These are phyloP conservation scores for Tranzscheliella williamsii DNA, from an alignment of 1,284 basidiomycete genomes.

Conservation along the genomic window DNA sequence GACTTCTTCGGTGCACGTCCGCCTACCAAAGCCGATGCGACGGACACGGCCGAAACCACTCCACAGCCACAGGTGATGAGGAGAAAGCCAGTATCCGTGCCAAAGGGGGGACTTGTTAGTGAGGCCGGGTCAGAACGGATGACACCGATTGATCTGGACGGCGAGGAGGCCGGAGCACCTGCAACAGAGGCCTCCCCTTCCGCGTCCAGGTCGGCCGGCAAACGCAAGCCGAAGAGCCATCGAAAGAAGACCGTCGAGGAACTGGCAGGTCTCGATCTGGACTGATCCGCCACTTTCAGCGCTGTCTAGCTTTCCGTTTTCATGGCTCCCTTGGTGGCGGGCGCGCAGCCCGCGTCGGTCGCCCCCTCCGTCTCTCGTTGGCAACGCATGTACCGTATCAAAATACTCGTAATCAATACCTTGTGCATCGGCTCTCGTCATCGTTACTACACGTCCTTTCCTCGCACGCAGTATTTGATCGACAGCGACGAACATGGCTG, in stretches of 20 bases:
- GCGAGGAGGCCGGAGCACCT: constrained; percentile 8
- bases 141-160: constrained; percentile 28
- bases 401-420: too few relatives aligned
- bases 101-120: constrained; percentile 19
- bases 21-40: constrained; percentile 28
- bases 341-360: too few relatives aligned
- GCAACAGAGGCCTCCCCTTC: constrained; percentile 1
- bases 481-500: too few relatives aligned
- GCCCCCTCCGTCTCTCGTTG: too few relatives aligned
- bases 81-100: constrained; percentile 8
- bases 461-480: too few relatives aligned
- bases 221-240: constrained; percentile 40
- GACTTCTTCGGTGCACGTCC: constrained; percentile 57
- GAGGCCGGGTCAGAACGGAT: constrained; percentile 26
- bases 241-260: constrained; percentile 44
- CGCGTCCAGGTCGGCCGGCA: constrained; percentile 11
- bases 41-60: constrained; percentile 39
- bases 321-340: neutral
- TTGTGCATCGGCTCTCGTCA: too few relatives aligned
- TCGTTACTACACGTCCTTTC: too few relatives aligned
- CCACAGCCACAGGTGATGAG: constrained; percentile 27
- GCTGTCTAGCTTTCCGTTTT: neutral
- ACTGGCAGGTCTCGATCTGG: constrained; percentile 24
- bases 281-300: constrained; percentile 1
- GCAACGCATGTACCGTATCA: too few relatives aligned